Evolutionary conservation across 768 basidiomycete genomes (phyloP).

Genomic region (Kwoniella bestiolae): DNA sequence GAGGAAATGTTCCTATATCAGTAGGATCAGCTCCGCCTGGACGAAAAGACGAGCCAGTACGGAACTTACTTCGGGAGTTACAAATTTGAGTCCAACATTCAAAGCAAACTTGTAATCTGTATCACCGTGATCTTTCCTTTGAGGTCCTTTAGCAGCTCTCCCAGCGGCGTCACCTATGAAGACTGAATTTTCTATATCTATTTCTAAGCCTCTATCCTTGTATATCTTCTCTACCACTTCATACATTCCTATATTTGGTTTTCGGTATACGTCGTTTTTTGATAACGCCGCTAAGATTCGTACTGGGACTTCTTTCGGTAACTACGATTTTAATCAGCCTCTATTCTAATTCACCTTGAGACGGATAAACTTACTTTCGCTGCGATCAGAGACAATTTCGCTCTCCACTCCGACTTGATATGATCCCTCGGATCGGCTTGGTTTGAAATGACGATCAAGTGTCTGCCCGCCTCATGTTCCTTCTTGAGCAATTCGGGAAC

Average conservation of each 20-base stretch:
- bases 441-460: constrained; percentile 74
- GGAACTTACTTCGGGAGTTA: constrained; percentile 76
- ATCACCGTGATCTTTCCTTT: constrained; percentile 69
- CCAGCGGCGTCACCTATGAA: constrained; percentile 93
- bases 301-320: constrained; percentile 71
- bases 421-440: constrained; percentile 62
- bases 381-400: constrained; percentile 73
- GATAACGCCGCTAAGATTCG: constrained; percentile 71
- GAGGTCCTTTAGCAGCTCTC: constrained; percentile 58
- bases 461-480: constrained; percentile 67
- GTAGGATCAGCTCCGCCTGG: constrained; percentile 10
- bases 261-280: constrained; percentile 74
- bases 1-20: constrained; percentile 76
- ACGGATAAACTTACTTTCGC: constrained; percentile 54
- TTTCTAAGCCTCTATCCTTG: constrained; percentile 63
- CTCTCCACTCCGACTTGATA: constrained; percentile 67
- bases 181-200: constrained; percentile 71
- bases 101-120: constrained; percentile 85
- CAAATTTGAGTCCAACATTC: constrained; percentile 73
- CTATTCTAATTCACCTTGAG: not conserved
- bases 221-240: constrained; percentile 70
- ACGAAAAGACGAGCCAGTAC: not conserved
- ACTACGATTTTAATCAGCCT: constrained; percentile 58
- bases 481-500: constrained; percentile 70
- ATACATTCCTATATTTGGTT: constrained; percentile 90